Evolutionary conservation across 352 stramenopile species (phyloP).

Genomic region (Globisporangium paroecandrum): DNA sequence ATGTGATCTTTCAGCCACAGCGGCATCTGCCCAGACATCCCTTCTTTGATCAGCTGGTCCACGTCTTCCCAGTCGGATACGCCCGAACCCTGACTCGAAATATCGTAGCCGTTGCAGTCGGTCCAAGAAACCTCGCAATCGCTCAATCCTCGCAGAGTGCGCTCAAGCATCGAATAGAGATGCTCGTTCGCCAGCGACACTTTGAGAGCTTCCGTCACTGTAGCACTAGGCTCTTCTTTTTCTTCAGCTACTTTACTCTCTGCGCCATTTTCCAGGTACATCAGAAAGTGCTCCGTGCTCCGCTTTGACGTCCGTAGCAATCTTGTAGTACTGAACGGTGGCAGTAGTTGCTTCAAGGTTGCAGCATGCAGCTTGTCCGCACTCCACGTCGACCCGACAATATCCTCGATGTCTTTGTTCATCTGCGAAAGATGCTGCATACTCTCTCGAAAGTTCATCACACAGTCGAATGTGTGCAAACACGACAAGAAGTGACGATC

Average conservation of each 20-base stretch:
- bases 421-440: slow-evolving; percentile 36
- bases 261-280: slow-evolving; percentile 66
- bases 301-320: slow-evolving; percentile 62
- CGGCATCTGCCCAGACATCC: slow-evolving; percentile 57
- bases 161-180: slow-evolving; percentile 85
- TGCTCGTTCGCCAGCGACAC: slow-evolving; percentile 73
- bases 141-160: slow-evolving; percentile 67
- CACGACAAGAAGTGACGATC: slow-evolving; percentile 80
- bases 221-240: neutral
- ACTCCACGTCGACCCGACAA: slow-evolving; percentile 59
- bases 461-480: slow-evolving; percentile 75
- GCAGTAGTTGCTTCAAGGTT: slow-evolving; percentile 52
- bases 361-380: slow-evolving; percentile 40
- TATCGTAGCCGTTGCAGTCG: slow-evolving; percentile 53
- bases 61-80: slow-evolving; percentile 25
- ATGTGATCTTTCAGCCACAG: slow-evolving; percentile 68
- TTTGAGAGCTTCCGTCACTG: neutral
- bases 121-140: slow-evolving; percentile 87
- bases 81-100: slow-evolving; percentile 17
- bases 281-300: slow-evolving; percentile 79
- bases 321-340: slow-evolving; percentile 82
- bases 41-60: slow-evolving; percentile 37
- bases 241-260: slow-evolving; percentile 9
- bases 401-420: slow-evolving; percentile 26
- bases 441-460: slow-evolving; percentile 58